Conservation (phyloP, 208 protist species). For the Acanthamoeba royreba region DNA sequence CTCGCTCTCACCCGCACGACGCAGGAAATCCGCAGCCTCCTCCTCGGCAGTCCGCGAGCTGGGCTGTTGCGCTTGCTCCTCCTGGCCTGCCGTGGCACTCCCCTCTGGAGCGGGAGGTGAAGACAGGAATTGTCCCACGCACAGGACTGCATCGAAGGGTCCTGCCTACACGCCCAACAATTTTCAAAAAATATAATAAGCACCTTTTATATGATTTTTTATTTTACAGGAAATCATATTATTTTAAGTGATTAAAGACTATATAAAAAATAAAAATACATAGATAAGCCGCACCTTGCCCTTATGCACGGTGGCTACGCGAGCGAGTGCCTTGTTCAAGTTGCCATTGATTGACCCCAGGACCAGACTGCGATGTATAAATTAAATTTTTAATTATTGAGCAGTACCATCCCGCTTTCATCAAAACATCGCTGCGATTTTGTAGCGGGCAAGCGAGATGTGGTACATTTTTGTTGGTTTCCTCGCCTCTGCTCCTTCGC, state of each 20-base stretch:
- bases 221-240: too few relatives aligned
- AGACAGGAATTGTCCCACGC: not conserved
- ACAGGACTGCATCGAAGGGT: constrained; percentile 38
- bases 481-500: too few relatives aligned
- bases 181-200: too few relatives aligned
- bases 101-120: not conserved
- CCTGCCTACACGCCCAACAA: not conserved
- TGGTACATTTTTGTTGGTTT: too few relatives aligned
- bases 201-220: too few relatives aligned
- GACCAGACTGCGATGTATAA: not conserved
- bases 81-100: not conserved
- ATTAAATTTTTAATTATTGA: too few relatives aligned
- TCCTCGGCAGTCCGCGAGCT: not conserved
- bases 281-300: not conserved
- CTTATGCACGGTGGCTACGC: constrained; percentile 10
- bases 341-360: not conserved
- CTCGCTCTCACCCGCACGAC: not conserved
- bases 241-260: too few relatives aligned
- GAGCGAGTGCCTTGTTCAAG: not conserved
- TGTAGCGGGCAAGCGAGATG: too few relatives aligned
- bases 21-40: not conserved
- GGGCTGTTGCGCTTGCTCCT: not conserved
- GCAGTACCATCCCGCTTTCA: too few relatives aligned
- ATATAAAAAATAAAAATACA: not conserved
- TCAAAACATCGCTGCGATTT: too few relatives aligned